Conservation (phyloP, 805 yeast genomes). For the Millerozyma miso region DNA sequence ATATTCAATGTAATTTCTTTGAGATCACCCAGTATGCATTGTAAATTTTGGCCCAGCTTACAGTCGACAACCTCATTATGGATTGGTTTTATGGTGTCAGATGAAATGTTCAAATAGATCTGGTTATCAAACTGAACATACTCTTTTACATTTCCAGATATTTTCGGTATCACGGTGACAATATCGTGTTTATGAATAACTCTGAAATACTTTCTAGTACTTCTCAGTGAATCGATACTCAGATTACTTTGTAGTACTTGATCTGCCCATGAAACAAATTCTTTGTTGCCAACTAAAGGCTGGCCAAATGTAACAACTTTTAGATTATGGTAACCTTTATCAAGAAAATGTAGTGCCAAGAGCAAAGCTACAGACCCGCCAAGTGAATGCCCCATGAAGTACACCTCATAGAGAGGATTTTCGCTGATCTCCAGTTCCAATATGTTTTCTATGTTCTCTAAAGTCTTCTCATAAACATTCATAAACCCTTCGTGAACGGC, state of each 20-base stretch:
- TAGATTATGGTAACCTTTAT: slow-evolving; percentile 27
- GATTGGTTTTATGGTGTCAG: slow-evolving; percentile 19
- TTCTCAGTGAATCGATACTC: slow-evolving; percentile 16
- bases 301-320: slow-evolving; percentile 41
- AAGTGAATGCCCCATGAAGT: slow-evolving; percentile 30
- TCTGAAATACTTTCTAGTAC: slow-evolving; percentile 18
- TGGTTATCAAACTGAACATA: slow-evolving; percentile 36
- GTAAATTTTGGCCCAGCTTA: slow-evolving; percentile 17
- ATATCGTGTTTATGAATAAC: slow-evolving; percentile 23
- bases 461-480: slow-evolving; percentile 24
- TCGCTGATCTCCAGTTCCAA: slow-evolving; percentile 16
- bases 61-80: slow-evolving; percentile 32
- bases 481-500: slow-evolving; percentile 37
- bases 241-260: slow-evolving; percentile 24
- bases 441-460: slow-evolving; percentile 19
- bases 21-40: slow-evolving; percentile 31
- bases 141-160: slow-evolving; percentile 12
- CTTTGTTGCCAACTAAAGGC: slow-evolving; percentile 39
- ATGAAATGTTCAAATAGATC: slow-evolving; percentile 32
- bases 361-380: slow-evolving; percentile 41
- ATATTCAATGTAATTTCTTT: slow-evolving; percentile 6
- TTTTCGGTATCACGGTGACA: slow-evolving; percentile 27
- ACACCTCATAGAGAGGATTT: slow-evolving; percentile 18
- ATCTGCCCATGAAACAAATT: slow-evolving; percentile 36
- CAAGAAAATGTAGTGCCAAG: slow-evolving; percentile 32